Evolutionary conservation across 768 basidiomycete genomes (phyloP).

Genomic region (Polyporus arcularius): DNA sequence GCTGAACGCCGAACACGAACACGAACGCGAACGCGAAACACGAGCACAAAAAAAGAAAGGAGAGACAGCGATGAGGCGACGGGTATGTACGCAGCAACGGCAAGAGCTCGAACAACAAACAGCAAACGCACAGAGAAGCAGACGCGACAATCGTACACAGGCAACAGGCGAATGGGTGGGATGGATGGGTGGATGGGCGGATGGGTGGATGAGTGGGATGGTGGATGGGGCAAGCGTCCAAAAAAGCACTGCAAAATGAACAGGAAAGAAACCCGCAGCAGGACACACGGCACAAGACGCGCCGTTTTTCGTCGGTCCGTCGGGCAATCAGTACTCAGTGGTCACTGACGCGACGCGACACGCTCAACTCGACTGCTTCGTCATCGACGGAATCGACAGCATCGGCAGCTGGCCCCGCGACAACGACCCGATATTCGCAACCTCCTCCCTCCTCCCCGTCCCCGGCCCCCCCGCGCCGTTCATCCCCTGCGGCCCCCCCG

Average conservation of each 20-base stretch:
- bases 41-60: no score
- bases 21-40: no score
- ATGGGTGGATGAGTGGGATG: not conserved
- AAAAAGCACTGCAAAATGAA: not conserved
- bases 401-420: constrained; percentile 24
- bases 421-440: constrained; percentile 28
- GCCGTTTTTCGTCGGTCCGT: not conserved
- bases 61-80: no score
- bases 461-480: not conserved
- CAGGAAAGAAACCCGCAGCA: not conserved
- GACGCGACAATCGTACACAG: not conserved
- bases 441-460: constrained; percentile 20
- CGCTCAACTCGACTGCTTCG: constrained; percentile 23
- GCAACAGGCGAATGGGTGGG: not conserved
- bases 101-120: no score
- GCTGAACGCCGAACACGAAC: no score
- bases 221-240: not conserved
- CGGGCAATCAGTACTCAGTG: not conserved
- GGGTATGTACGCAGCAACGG: no score
- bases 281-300: not conserved
- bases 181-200: not conserved
- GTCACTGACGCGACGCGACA: not conserved
- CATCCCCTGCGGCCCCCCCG: not conserved
- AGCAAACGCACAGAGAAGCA: not conserved
- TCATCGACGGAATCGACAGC: constrained; percentile 28